Base-by-base conservation (phyloP, 305 asterid genomes). In the Rubia tinctorum region DNA sequence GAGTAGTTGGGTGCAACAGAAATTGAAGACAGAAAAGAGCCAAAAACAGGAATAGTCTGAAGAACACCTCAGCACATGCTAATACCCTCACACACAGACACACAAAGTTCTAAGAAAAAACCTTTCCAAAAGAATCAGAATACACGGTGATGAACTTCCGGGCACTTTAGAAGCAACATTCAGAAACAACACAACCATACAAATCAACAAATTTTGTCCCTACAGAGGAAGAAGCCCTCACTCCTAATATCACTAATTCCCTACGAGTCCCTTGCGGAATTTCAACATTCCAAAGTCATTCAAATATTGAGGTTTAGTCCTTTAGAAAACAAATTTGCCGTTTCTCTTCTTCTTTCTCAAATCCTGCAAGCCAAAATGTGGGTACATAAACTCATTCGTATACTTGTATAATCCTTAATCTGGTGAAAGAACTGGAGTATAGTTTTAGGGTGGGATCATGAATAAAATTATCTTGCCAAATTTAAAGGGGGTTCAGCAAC, bases 401-500 rank as follows among this genome's bases (percentile, higher is more conserved):
- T 37, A 44, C 25, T 44, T 30, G 23, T 27, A 72, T 15, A 64
- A 37, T 49, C 15, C 18, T 22, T 34, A 5, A 47, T 45, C 4
- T 44, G n/a, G 18, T 0, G 53, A 60, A 44, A 14, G 39, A 58
- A 75, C 67, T 17, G 0, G 12, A 0, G 10, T 6, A 15, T 53
- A 66, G 27, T 40, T 44, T 68, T 20, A 66, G 68, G 47, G 63
- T 17, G 78, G 27, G 43, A 14, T 3, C 27, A 27, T n/a, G 27
- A 30, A 14, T 56, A 20, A 17, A 30, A 71, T 85, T 68, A 89
- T 83, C 91, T 85, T 66, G 91, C 75, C 80, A 89, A 78, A 87
- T 80, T 93, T 37, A 86, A 88, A 1, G 98, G 98, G 59, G 92
- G 83, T 76, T 94, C 99, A 42, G 93, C 86, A 23, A 94, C 95